phyloP scores from a whole-genome alignment of 2,329 filamentous ascomycete species.

The Raffaelea albimanens region DNA sequence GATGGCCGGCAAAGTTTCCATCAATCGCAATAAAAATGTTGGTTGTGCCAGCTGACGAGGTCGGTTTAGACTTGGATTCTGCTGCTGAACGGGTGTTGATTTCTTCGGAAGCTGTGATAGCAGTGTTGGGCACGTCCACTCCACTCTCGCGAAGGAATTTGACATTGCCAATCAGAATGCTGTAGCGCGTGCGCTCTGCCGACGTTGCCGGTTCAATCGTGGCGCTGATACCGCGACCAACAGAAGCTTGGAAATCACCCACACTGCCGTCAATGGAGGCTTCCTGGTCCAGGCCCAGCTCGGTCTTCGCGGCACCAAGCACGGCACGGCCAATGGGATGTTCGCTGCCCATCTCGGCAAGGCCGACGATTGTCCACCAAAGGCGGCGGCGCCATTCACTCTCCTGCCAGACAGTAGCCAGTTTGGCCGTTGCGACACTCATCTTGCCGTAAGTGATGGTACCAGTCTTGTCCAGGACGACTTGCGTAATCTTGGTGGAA shows the following conservation, averaged over 20 bases:
- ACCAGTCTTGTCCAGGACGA: slow-evolving; percentile 93
- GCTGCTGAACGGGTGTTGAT: slow-evolving; percentile 35
- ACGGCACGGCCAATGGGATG: slow-evolving; percentile 93
- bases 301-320: slow-evolving; percentile 60
- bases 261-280: slow-evolving; percentile 72
- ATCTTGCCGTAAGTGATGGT: slow-evolving; percentile 93
- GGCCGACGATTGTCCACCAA: slow-evolving; percentile 93
- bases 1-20: slow-evolving; percentile 66
- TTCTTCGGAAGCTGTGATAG: slow-evolving; percentile 53
- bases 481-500: slow-evolving; percentile 78
- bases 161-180: slow-evolving; percentile 75
- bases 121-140: slow-evolving; percentile 55
- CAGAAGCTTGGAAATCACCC: slow-evolving; percentile 71
- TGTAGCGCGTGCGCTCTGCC: slow-evolving; percentile 61
- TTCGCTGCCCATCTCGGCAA: slow-evolving; percentile 93
- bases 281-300: slow-evolving; percentile 64
- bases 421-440: slow-evolving; percentile 67
- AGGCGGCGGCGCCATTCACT: slow-evolving; percentile 60
- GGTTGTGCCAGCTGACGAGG: slow-evolving; percentile 58
- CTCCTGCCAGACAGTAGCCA: slow-evolving; percentile 60
- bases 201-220: slow-evolving; percentile 66
- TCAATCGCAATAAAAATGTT: slow-evolving; percentile 89
- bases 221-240: slow-evolving; percentile 80
- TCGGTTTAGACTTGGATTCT: slow-evolving; percentile 13
- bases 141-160: slow-evolving; percentile 63